Conservation (phyloP, 345 rosid species). For the Populus pruinosa region DNA sequence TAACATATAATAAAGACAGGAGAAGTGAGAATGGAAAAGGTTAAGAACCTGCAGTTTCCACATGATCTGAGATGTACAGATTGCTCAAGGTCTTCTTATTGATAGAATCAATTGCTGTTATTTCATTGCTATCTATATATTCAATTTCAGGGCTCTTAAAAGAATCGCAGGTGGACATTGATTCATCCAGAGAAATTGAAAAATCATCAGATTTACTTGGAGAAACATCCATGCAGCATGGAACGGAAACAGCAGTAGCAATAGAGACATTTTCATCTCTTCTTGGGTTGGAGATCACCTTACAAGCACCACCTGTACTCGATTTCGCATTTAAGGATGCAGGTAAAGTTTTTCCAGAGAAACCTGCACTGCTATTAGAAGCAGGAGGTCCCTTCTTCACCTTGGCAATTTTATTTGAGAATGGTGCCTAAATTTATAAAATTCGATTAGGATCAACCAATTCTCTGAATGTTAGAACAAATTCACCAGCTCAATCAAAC, state of each 20-base stretch:
- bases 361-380: constrained; percentile 17
- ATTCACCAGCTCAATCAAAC: not conserved
- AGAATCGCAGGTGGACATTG: constrained; percentile 79
- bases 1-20: not conserved
- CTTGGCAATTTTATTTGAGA: constrained; percentile 52
- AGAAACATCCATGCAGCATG: constrained; percentile 41
- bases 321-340: constrained; percentile 30
- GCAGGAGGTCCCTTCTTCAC: constrained; percentile 44
- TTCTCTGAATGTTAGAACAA: not conserved
- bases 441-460: constrained; percentile 6
- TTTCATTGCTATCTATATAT: constrained; percentile 54
- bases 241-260: constrained; percentile 21
- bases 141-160: constrained; percentile 85
- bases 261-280: constrained; percentile 25
- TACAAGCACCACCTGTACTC: constrained; percentile 28
- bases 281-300: constrained; percentile 32
- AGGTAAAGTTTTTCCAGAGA: constrained; percentile 31
- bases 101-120: constrained; percentile 49
- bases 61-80: constrained; percentile 59
- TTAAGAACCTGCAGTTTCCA: constrained; percentile 42
- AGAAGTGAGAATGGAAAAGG: not conserved
- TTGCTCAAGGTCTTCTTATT: constrained; percentile 69
- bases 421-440: constrained; percentile 40
- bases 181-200: constrained; percentile 66
- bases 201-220: constrained; percentile 55